Evolutionary conservation across 495 filamentous ascomycete genomes (phyloP), one percentile per base, ranked within the genome.

Genomic region (Aspergillus panamensis): DNA sequence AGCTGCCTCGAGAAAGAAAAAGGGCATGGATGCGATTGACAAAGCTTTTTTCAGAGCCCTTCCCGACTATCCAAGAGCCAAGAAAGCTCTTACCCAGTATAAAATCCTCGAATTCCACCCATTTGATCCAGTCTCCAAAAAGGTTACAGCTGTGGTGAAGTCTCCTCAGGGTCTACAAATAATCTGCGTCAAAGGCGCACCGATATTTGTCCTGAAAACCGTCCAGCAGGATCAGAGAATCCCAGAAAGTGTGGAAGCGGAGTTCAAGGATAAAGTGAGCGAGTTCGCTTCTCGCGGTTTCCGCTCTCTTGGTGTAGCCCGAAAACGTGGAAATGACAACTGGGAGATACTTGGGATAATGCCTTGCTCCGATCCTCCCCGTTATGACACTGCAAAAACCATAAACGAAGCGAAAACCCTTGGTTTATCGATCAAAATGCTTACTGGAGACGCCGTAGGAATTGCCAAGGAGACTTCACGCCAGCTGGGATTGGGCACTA

Each of bases 311-410:
- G 91, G 91, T 76, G 87, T 96, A 77, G 90, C 91, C 63, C 90
- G 90, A 72, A 92, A 92, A 80, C 83, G 85, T 70, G 87, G 80
- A 66, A 82, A 85, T 70, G 77, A 80, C 62, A 73, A 81, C 32
- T 96, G 92, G 92, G 87, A 96, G 68, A 90, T 96, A 62, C 85
- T 96, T 60, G 92, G 92, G 66, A 94, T 96, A 67, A 90, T 96
- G 86, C 92, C 92, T 64, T 94, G 90, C 81, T 88, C 82, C 64
- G 92, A 96, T 67, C 92, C 92, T 55, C 92, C 92, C 59, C 89
- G 92, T 66, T 84, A 94, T 76, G 91, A 96, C 71, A 95, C 91
- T 64, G 89, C 88, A 60, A 87, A 89, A 70, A 95, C 91, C 58
- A 88, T 96, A 75, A 84, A 86, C 67, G 91, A 96, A 77, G 92